These are phyloP conservation scores for Dentipellis sp. DNA, from an alignment of 768 basidiomycete genomes.

Conservation along the genomic window DNA sequence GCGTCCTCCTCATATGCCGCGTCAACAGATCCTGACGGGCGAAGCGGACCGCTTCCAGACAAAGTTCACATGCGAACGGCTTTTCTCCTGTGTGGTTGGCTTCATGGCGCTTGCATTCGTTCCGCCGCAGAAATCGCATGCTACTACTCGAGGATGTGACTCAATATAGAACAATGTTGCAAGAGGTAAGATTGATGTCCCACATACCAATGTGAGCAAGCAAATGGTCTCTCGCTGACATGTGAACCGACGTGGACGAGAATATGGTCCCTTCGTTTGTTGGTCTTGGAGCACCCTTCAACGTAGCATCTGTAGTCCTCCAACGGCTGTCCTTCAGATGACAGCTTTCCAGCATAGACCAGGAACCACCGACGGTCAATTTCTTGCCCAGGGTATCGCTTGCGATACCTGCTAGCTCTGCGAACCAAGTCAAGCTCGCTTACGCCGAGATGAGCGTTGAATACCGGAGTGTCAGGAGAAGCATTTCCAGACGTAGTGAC, in stretches of 20 bases:
- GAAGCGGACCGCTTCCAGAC: constrained; percentile 39
- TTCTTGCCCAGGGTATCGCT: constrained; percentile 44
- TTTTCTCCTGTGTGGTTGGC: constrained; percentile 49
- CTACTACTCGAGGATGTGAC: constrained; percentile 29
- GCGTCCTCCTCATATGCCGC: constrained; percentile 53
- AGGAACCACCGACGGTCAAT: constrained; percentile 60
- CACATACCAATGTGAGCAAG: constrained; percentile 56
- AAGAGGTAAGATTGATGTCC: too few relatives aligned
- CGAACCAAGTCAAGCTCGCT: constrained; percentile 41
- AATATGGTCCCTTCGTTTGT: constrained; percentile 69
- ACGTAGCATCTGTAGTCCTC: constrained; percentile 64
- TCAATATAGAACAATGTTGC: background rate
- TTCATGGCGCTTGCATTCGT: constrained; percentile 72
- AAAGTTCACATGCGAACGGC: constrained; percentile 51
- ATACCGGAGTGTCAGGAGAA: constrained; percentile 32
- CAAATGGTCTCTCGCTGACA: constrained; percentile 57
- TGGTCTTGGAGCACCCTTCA: constrained; percentile 52
- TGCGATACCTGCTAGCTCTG: constrained; percentile 45
- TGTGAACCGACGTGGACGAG: constrained; percentile 67
- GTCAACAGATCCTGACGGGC: constrained; percentile 61
- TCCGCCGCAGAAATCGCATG: constrained; percentile 60
- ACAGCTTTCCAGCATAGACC: constrained; percentile 59
- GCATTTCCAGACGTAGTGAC: background rate
- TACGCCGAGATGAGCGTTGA: constrained; percentile 59
- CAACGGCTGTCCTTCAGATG: constrained; percentile 44